Percentiles rank a stretch among this genome's conserved stretches.
phyloP scores from a whole-genome alignment of 2,329 filamentous ascomycete genomes.

The Aureobasidium lini region DNA sequence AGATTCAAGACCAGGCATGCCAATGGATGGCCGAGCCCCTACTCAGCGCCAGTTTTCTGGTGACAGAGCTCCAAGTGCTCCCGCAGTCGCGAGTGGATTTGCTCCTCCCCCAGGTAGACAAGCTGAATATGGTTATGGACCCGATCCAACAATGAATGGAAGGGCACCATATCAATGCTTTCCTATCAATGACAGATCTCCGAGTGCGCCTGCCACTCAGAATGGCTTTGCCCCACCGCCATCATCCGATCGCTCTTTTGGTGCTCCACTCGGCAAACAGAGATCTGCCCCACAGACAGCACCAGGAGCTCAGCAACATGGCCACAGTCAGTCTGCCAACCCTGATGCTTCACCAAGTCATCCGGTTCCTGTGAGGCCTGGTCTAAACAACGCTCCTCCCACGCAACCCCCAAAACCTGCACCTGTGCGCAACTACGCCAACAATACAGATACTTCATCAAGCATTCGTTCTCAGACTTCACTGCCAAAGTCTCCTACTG shows the following conservation, averaged over 20 bases:
- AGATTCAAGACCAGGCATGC: neutral
- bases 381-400: constrained; percentile 33
- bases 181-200: neutral
- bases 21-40: neutral
- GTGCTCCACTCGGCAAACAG: constrained; percentile 22
- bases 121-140: neutral
- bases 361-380: constrained; percentile 48
- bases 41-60: neutral
- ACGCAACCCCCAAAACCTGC: constrained; percentile 38
- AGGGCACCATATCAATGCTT: neutral
- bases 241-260: constrained; percentile 11
- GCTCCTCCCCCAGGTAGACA: neutral
- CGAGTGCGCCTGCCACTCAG: neutral
- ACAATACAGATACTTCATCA: constrained; percentile 1
- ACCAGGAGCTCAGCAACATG: constrained; percentile 1
- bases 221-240: constrained; percentile 13
- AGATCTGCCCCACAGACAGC: neutral
- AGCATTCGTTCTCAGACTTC: neutral
- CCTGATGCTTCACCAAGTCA: constrained; percentile 51
- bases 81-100: neutral
- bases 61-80: constrained; percentile 13
- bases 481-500: neutral
- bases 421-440: constrained; percentile 43
- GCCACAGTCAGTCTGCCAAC: constrained; percentile 30
- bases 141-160: neutral